Evolutionary conservation across 257 asterid species (phyloP).

Genomic region (Nicotiana sylvestris): DNA sequence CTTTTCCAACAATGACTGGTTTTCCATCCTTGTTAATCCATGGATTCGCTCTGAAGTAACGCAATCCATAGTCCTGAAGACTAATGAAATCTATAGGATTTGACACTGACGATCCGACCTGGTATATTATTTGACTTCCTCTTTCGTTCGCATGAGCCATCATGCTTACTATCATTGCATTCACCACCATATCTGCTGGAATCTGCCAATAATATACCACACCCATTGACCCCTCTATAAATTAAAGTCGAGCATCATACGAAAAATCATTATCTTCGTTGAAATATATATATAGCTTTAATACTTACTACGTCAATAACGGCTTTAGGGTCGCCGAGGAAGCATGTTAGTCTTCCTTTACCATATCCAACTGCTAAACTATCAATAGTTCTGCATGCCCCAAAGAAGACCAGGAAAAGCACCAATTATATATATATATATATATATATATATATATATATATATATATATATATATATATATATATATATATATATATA

Average conservation of each 20-base stretch:
- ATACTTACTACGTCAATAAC: constrained; percentile 53
- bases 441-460: too few relatives aligned
- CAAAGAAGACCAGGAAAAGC: neutral
- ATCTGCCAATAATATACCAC: constrained; percentile 38
- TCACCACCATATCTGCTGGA: constrained; percentile 97
- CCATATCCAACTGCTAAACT: constrained; percentile 81
- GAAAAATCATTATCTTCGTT: neutral
- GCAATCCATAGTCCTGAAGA: constrained; percentile 44
- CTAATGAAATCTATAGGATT: constrained; percentile 45
- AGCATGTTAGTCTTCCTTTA: constrained; percentile 61
- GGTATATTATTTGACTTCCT: constrained; percentile 47
- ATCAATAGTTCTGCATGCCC: constrained; percentile 65
- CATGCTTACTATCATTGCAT: constrained; percentile 75
- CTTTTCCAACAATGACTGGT: constrained; percentile 58
- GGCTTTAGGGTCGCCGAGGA: constrained; percentile 56
- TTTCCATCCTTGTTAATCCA: constrained; percentile 74
- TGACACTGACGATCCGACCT: constrained; percentile 68
- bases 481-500: too few relatives aligned
- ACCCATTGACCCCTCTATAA: neutral
- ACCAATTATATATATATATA: neutral
- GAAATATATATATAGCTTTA: neutral
- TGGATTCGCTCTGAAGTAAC: constrained; percentile 61
- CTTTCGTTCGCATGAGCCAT: constrained; percentile 44
- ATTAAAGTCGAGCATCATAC: too few relatives aligned
- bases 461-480: neutral